Base-by-base conservation (phyloP, 1,284 basidiomycete genomes). In the Boletus semigastroideus region DNA sequence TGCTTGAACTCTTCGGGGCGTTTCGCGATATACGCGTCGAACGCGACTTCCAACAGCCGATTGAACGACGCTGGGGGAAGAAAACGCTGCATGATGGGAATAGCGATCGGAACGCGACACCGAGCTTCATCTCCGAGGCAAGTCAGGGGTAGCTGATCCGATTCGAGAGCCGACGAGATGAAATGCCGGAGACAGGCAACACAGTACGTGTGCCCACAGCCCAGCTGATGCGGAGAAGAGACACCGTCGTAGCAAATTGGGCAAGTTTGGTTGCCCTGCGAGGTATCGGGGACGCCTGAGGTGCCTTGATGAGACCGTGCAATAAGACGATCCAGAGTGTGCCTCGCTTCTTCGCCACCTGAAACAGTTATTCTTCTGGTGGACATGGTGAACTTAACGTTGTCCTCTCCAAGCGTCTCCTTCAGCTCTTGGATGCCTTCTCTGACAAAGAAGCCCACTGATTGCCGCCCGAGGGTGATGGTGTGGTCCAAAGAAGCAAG, bases 131-230 rank as follows among this genome's bases (percentile, higher is more conserved):
- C 70, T 2, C 79, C 82, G 30, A 81, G 69, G 58, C 82, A 84
- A 4, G 59, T 63, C n/a, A 84, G 56, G 1, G 83, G 82, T 54
- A 84, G 75, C 2, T 57, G 69, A 45, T 74, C 72, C 8, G 64
- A 70, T 34, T 79, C 75, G 16, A 59, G 25, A 20, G 78, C 77
- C 10, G 77, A 78, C 8, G 68, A 69, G 43, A 84, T 59, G 55
- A 77, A 77, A 56, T 82, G 79, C 2, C 71, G 73, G 22, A 84
- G 59, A 50, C 82, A 84, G 5, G 70, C 68, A 3, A 71, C 65
- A 55, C 82, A 84, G 55, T 82, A 84, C 4, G 68, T 56, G 54
- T 84, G 83, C 4, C 76, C 75, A 48, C 82, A 84, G 0, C 68
- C 74, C 20, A 85, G 67, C 20, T 61, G 61, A 31, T 77, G 63